A percentile compares a stretch with the other conserved stretches of the same genome.
These are phyloP conservation scores for Clohesyomyces aquaticus DNA, from an alignment of 495 filamentous ascomycete species.

Conservation along the genomic window DNA sequence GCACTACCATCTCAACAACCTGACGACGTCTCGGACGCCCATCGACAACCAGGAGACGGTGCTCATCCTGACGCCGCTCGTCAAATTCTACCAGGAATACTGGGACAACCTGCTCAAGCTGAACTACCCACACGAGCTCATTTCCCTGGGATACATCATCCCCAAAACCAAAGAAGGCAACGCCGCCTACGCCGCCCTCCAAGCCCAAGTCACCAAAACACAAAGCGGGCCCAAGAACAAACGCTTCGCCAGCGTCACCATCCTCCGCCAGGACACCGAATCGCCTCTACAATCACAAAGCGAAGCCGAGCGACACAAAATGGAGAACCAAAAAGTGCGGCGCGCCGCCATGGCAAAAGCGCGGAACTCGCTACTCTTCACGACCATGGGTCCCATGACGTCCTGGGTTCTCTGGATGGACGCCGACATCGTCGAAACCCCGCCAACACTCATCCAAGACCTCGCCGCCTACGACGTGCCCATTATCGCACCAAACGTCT, in stretches of 20 bases:
- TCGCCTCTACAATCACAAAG: constrained; percentile 76
- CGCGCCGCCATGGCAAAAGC: constrained; percentile 90
- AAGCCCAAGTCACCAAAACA: constrained; percentile 80
- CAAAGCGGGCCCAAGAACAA: constrained; percentile 77
- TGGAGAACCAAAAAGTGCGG: constrained; percentile 82
- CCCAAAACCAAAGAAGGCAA: constrained; percentile 91
- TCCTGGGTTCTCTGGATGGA: constrained; percentile 98
- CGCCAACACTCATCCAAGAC: constrained; percentile 85
- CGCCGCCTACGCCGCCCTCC: constrained; percentile 74
- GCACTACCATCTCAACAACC: constrained; percentile 91
- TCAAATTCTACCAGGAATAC: constrained; percentile 89
- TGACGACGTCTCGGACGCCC: constrained; percentile 77
- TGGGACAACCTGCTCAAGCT: constrained; percentile 92
- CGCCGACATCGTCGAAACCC: constrained; percentile 88
- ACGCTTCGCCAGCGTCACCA: constrained; percentile 88
- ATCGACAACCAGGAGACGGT: constrained; percentile 79
- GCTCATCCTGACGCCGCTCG: constrained; percentile 89
- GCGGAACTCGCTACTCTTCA: constrained; percentile 92
- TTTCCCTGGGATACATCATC: constrained; percentile 94
- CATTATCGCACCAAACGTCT: constrained; percentile 93
- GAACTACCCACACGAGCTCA: constrained; percentile 87
- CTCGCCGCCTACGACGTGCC: constrained; percentile 83
- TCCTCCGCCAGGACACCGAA: constrained; percentile 94
- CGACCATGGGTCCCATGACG: constrained; percentile 90
- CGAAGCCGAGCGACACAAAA: constrained; percentile 87